phyloP scores from a whole-genome alignment of 2,329 filamentous ascomycete genomes.

The Didymellaceae sp. region DNA sequence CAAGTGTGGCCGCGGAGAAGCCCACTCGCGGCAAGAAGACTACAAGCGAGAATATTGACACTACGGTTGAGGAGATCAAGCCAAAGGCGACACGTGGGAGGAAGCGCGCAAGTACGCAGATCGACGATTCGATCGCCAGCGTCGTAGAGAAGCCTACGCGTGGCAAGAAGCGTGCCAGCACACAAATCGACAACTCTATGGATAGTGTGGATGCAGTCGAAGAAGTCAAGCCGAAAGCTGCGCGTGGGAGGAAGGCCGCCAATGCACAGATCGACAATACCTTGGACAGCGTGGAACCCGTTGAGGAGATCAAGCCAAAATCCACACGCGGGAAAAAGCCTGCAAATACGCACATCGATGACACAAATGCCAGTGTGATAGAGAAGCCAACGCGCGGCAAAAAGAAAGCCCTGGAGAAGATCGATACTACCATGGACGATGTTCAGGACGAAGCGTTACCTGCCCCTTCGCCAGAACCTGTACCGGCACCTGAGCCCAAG shows the following conservation, averaged over 20 bases:
- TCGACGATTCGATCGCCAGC: constrained; percentile 14
- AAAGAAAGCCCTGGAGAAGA: constrained; percentile 23
- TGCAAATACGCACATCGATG: too few relatives aligned
- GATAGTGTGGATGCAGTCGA: neutral
- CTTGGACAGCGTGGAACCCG: neutral
- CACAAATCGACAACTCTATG: constrained; percentile 16
- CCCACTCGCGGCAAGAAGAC: constrained; percentile 19
- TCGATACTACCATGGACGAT: constrained; percentile 9
- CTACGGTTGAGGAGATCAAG: constrained; percentile 4
- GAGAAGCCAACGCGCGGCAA: constrained; percentile 14
- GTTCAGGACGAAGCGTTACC: neutral
- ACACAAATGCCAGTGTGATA: too few relatives aligned
- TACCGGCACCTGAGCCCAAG: constrained; percentile 4
- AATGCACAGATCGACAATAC: constrained; percentile 19
- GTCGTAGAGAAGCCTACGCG: constrained; percentile 22
- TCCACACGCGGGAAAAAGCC: too few relatives aligned
- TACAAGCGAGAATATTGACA: constrained; percentile 19
- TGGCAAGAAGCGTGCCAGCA: constrained; percentile 25
- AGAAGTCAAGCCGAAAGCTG: too few relatives aligned
- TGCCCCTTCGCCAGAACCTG: neutral
- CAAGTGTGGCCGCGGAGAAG: constrained; percentile 7
- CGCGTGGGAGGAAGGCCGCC: constrained; percentile 25
- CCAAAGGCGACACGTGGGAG: constrained; percentile 16
- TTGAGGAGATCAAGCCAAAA: too few relatives aligned
- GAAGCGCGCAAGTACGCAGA: constrained; percentile 27